phyloP scores from a whole-genome alignment of 768 basidiomycete species.

The Termitomyces sp. region DNA sequence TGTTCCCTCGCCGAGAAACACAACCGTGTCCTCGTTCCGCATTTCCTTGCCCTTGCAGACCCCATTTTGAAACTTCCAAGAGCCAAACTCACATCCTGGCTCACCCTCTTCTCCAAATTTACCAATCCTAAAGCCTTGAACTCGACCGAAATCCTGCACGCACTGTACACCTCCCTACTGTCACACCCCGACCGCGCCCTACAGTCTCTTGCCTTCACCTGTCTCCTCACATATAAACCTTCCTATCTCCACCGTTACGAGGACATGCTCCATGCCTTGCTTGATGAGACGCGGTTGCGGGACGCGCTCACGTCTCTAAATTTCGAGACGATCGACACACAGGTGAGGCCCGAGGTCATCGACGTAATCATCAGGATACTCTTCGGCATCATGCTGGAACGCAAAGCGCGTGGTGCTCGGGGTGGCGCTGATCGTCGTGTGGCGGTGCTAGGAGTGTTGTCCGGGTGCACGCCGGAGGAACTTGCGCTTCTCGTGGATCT shows the following conservation, averaged over 20 bases:
- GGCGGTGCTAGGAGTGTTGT: constrained; percentile 69
- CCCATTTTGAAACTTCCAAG: constrained; percentile 45
- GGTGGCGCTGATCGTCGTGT: constrained; percentile 62
- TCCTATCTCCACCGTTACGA: constrained; percentile 49
- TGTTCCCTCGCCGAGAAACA: constrained; percentile 78
- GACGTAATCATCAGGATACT: constrained; percentile 69
- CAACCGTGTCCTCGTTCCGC: constrained; percentile 80
- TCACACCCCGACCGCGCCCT: constrained; percentile 80
- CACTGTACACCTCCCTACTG: constrained; percentile 67
- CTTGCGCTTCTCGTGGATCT: constrained; percentile 74
- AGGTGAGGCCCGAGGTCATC: constrained; percentile 61
- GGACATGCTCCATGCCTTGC: constrained; percentile 59
- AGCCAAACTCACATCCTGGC: constrained; percentile 65
- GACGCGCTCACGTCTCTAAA: constrained; percentile 77
- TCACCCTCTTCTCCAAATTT: constrained; percentile 85
- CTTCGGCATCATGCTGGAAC: constrained; percentile 86
- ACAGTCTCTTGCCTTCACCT: constrained; percentile 70
- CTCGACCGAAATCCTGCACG: constrained; percentile 56
- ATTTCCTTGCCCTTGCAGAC: constrained; percentile 58
- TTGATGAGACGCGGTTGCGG: constrained; percentile 87
- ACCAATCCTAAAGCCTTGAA: constrained; percentile 87
- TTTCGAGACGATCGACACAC: constrained; percentile 44
- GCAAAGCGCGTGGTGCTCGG: constrained; percentile 49
- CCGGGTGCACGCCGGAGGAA: constrained; percentile 67
- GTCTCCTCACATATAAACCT: constrained; percentile 78